A percentile compares a stretch with the other conserved stretches of the same genome.
Conservation (phyloP, 129 eudicot genomes). For the Flaveria sonorensis region DNA sequence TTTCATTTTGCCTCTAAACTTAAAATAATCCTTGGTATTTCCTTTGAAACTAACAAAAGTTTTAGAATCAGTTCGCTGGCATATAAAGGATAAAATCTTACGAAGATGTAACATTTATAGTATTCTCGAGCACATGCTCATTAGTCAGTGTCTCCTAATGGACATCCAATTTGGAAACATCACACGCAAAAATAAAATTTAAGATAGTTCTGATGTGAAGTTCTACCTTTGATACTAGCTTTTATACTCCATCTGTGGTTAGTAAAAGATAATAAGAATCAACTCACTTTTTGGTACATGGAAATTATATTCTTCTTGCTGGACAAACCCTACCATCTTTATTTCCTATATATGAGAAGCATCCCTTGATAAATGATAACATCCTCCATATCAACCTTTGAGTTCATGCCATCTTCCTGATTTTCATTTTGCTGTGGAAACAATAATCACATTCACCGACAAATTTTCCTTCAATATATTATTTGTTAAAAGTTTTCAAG, state of each 20-base stretch:
- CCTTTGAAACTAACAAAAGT: not conserved
- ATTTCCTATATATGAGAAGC: conserved; percentile 49
- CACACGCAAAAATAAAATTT: conserved; percentile 5
- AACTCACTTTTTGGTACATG: conserved; percentile 31
- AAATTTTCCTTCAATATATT: not conserved
- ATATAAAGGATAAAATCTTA: conserved; percentile 14
- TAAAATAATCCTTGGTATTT: not conserved
- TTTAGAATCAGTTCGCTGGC: not conserved
- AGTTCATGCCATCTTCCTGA: not conserved
- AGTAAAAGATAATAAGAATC: conserved; percentile 26
- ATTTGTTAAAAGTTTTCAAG: not conserved
- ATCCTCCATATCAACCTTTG: conserved; percentile 39
- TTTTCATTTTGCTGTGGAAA: too few relatives aligned
- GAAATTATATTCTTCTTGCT: conserved; percentile 42
- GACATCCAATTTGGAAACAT: conserved; percentile 1
- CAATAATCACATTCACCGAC: not conserved
- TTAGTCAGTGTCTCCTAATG: conserved; percentile 19
- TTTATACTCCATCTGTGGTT: conserved; percentile 36
- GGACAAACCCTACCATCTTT: conserved; percentile 47
- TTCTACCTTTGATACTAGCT: conserved; percentile 29
- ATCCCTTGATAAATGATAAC: conserved; percentile 35
- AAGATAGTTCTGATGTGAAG: conserved; percentile 15
- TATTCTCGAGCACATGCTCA: conserved; percentile 17
- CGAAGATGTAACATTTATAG: not conserved
- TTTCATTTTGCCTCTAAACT: not conserved